These are phyloP conservation scores for Rhodotorula sp. DNA, from an alignment of 1,284 basidiomycete genomes.

Conservation along the genomic window DNA sequence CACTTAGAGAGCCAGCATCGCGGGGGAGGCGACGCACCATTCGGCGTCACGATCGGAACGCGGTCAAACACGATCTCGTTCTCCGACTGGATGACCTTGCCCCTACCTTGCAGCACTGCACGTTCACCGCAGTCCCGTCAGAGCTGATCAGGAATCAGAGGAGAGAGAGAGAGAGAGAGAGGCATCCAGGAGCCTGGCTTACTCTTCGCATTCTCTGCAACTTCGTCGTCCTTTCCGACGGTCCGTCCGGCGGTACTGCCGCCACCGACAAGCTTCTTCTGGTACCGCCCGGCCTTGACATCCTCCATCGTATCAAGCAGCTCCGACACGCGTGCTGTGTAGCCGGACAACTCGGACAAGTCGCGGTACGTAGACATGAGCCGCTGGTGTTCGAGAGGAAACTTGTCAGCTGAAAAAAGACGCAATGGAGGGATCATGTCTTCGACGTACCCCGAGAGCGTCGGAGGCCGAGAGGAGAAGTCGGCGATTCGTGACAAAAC, in stretches of 20 bases:
- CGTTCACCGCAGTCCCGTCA: background rate
- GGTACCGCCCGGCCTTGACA: slow-evolving; percentile 75
- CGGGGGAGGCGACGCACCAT: slow-evolving; percentile 56
- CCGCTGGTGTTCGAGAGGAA: slow-evolving; percentile 39
- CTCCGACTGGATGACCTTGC: slow-evolving; percentile 75
- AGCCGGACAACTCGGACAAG: slow-evolving; percentile 90
- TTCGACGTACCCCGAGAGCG: slow-evolving; percentile 53
- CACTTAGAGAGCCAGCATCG: rapidly evolving
- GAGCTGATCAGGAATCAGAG: rapidly evolving
- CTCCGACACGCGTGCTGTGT: slow-evolving; percentile 85
- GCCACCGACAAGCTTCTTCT: slow-evolving; percentile 77
- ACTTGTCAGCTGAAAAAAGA: background rate
- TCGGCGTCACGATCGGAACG: slow-evolving; percentile 94
- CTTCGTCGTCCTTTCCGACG: slow-evolving; percentile 9
- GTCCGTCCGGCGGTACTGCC: slow-evolving; percentile 57
- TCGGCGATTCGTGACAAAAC: slow-evolving; percentile 78
- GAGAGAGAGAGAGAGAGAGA: too few relatives aligned
- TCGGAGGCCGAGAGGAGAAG: slow-evolving; percentile 68
- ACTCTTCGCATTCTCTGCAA: slow-evolving; percentile 67
- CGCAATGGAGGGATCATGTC: too few relatives aligned
- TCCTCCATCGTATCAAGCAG: slow-evolving; percentile 91
- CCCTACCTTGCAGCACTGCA: slow-evolving; percentile 74
- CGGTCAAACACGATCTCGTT: slow-evolving; percentile 81
- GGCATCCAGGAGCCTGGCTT: slow-evolving; percentile 48
- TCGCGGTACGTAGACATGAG: slow-evolving; percentile 89